These are phyloP conservation scores for Lachnellula subtilissima DNA, from an alignment of 2,329 filamentous ascomycete genomes.

Conservation along the genomic window DNA sequence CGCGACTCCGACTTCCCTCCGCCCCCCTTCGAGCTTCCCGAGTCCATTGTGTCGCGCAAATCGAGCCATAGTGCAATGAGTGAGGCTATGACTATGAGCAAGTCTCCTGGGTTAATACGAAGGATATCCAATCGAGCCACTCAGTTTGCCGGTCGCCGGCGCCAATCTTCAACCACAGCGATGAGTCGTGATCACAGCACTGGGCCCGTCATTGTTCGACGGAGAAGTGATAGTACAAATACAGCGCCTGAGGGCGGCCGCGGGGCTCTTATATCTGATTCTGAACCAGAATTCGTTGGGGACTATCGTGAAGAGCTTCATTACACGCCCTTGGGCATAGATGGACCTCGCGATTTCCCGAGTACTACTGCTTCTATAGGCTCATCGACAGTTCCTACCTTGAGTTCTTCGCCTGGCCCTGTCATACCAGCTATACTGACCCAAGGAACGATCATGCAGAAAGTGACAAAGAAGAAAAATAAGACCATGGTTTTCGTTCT, in stretches of 20 bases:
- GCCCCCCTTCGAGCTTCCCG: constrained; percentile 64
- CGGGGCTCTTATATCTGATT: constrained; percentile 43
- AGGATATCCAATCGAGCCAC: constrained; percentile 78
- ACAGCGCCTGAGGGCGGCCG: constrained; percentile 51
- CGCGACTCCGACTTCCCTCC: constrained; percentile 48
- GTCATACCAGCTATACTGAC: constrained; percentile 73
- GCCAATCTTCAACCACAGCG: constrained; percentile 72
- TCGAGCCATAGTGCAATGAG: constrained; percentile 60
- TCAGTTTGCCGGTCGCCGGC: constrained; percentile 60
- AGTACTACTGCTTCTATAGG: constrained; percentile 45
- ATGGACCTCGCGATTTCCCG: constrained; percentile 45
- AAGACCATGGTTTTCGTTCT: constrained; percentile 69
- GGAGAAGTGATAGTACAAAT: constrained; percentile 84
- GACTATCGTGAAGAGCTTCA: constrained; percentile 43
- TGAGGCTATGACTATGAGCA: constrained; percentile 52
- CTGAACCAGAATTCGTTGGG: constrained; percentile 54
- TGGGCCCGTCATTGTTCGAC: constrained; percentile 80
- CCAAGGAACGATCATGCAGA: constrained; percentile 71
- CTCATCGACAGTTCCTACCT: constrained; percentile 39
- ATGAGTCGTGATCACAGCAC: constrained; percentile 81
- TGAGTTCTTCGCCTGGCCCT: constrained; percentile 50
- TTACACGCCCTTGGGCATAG: constrained; percentile 35
- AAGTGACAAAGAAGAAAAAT: constrained; percentile 79
- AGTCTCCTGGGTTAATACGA: constrained; percentile 69
- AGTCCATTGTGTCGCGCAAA: constrained; percentile 59